phyloP scores from a whole-genome alignment of 805 yeast species.

The Lachancea thermotolerans region DNA sequence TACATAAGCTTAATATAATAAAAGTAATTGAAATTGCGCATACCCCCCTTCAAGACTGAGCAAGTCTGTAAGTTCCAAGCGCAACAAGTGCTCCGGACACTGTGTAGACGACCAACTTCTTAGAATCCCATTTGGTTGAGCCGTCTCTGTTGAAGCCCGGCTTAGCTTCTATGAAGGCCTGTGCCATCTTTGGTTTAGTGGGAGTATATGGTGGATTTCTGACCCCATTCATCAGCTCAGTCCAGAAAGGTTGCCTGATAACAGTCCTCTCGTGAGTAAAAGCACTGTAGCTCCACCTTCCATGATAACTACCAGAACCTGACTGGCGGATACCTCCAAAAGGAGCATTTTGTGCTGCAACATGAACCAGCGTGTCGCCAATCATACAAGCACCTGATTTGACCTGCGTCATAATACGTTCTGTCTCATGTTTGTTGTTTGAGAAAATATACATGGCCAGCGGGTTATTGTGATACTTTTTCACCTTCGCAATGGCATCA shows the following conservation, averaged over 20 bases:
- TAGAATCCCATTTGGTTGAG: slow-evolving; percentile 12
- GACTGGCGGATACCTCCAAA: slow-evolving; percentile 90
- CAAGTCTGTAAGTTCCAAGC: background rate
- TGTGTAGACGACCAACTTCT: background rate
- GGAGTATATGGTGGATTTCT: slow-evolving; percentile 60
- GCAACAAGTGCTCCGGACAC: slow-evolving; percentile 1
- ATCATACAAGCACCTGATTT: slow-evolving; percentile 68
- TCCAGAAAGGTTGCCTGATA: slow-evolving; percentile 57
- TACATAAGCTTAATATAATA: no score
- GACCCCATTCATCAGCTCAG: slow-evolving; percentile 48
- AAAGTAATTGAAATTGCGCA: no score
- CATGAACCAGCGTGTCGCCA: slow-evolving; percentile 70
- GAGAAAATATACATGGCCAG: slow-evolving; percentile 72
- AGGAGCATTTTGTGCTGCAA: slow-evolving; percentile 60
- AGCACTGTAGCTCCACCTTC: slow-evolving; percentile 57
- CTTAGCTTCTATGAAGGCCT: slow-evolving; percentile 25
- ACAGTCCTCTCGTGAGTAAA: slow-evolving; percentile 72
- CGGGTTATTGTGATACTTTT: slow-evolving; percentile 60
- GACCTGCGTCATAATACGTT: slow-evolving; percentile 42
- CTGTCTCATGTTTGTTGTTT: slow-evolving; percentile 39
- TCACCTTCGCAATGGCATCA: slow-evolving; percentile 39
- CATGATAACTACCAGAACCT: slow-evolving; percentile 82
- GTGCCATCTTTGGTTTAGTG: slow-evolving; percentile 28
- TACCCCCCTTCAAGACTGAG: no score
- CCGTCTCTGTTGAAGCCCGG: slow-evolving; percentile 37